phyloP scores from a whole-genome alignment of 192 early-diverging fungal genomes.

The Rhizophagus sp. region DNA sequence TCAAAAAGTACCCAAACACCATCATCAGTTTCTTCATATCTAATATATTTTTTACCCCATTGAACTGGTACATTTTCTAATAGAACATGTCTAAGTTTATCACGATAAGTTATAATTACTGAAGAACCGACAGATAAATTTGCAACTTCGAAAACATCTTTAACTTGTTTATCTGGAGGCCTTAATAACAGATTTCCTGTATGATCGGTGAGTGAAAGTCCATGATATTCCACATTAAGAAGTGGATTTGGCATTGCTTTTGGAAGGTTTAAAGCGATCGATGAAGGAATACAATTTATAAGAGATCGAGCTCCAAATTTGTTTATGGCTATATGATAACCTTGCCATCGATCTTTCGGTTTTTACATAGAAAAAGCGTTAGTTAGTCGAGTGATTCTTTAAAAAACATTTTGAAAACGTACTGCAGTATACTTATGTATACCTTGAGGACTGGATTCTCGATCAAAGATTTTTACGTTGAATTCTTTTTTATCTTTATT shows the following conservation, averaged over 20 bases:
- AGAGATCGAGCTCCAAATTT: background rate
- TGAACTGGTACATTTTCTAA: background rate
- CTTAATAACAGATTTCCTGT: background rate
- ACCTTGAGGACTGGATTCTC: too few species aligned
- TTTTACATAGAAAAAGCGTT: too few species aligned
- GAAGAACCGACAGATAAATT: background rate
- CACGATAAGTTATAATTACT: background rate
- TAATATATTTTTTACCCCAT: background rate
- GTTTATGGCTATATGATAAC: background rate
- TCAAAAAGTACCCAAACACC: too few species aligned
- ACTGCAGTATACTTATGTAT: too few species aligned
- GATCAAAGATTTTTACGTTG: too few species aligned
- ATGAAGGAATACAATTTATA: background rate
- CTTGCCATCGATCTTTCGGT: background rate
- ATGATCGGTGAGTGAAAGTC: background rate
- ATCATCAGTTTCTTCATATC: too few species aligned
- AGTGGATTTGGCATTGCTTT: background rate
- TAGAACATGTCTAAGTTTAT: too few species aligned
- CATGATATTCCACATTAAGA: background rate
- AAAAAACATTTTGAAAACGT: too few species aligned
- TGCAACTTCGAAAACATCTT: background rate
- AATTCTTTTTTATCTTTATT: too few species aligned
- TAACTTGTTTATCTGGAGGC: background rate
- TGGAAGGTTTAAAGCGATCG: background rate
- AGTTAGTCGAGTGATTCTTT: too few species aligned